A percentile compares a stretch with the other conserved stretches of the same genome.
Evolutionary conservation across 306 rosid species (phyloP).

Genomic region (Potentilla sterilis): DNA sequence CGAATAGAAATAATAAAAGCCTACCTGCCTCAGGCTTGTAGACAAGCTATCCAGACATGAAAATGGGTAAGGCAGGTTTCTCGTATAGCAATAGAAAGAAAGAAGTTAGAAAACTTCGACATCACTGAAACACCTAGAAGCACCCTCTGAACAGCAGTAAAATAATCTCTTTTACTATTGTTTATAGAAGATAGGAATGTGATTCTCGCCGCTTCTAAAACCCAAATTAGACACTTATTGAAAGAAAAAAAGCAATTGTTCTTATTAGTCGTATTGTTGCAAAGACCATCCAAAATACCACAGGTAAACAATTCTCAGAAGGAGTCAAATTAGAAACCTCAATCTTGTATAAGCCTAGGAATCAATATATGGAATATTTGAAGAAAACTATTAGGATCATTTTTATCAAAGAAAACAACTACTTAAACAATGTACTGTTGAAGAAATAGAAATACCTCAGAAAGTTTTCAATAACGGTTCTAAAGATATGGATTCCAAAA

Average conservation of each 20-base stretch:
- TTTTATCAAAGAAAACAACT: background rate
- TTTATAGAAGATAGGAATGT: background rate
- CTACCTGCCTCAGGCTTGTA: background rate
- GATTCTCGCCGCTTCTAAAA: background rate
- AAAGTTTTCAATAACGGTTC: background rate
- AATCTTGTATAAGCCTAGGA: background rate
- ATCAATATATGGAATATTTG: background rate
- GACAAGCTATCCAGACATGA: background rate
- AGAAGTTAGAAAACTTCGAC: background rate
- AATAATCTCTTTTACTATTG: background rate
- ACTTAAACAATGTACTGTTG: background rate
- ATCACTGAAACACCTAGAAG: background rate
- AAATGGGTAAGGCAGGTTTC: background rate
- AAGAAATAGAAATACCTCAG: background rate
- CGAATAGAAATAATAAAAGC: background rate
- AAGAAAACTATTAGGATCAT: background rate
- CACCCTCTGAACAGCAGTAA: background rate
- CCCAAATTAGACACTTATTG: background rate
- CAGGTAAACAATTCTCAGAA: background rate
- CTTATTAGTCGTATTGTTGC: background rate
- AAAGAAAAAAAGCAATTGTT: background rate
- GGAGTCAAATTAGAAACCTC: background rate
- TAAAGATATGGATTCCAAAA: background rate
- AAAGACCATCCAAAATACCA: background rate
- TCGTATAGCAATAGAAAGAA: background rate